Evolutionary conservation across 192 early-diverging fungal species (phyloP).

Genomic region (Allomyces macrogynus): DNA sequence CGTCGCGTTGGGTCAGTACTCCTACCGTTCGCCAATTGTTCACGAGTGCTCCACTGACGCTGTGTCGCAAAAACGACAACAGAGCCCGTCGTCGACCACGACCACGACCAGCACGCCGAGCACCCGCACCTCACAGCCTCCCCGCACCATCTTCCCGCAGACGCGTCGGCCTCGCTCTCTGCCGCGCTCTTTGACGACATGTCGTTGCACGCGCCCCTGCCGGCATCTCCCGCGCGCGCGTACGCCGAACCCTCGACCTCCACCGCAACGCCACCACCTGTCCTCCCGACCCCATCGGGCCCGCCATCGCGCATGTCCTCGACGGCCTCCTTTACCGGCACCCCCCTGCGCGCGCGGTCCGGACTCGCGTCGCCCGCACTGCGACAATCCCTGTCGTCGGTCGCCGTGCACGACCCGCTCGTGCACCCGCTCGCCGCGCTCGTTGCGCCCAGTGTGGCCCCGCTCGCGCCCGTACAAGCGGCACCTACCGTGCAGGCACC

Average conservation of each 20-base stretch:
- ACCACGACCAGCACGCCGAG: not conserved
- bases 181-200: not conserved
- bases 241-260: not conserved
- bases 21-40: too few species aligned
- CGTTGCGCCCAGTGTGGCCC: too few species aligned
- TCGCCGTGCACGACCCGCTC: not conserved
- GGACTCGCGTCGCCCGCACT: too few species aligned
- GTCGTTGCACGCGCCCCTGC: not conserved
- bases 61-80: not conserved
- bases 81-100: not conserved
- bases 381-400: too few species aligned
- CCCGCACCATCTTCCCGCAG: not conserved
- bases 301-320: not conserved
- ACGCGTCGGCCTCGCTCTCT: not conserved
- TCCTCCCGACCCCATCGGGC: not conserved
- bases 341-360: not conserved
- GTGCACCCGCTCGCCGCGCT: not conserved
- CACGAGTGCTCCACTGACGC: not conserved
- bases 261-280: not conserved
- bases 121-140: not conserved
- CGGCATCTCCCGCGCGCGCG: not conserved
- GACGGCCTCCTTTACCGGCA: not conserved
- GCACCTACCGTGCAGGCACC: too few species aligned
- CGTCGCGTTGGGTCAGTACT: too few species aligned
- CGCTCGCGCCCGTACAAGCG: not conserved